These are phyloP conservation scores for Balamuthia mandrillaris DNA, from an alignment of 208 protist genomes.

Conservation along the genomic window DNA sequence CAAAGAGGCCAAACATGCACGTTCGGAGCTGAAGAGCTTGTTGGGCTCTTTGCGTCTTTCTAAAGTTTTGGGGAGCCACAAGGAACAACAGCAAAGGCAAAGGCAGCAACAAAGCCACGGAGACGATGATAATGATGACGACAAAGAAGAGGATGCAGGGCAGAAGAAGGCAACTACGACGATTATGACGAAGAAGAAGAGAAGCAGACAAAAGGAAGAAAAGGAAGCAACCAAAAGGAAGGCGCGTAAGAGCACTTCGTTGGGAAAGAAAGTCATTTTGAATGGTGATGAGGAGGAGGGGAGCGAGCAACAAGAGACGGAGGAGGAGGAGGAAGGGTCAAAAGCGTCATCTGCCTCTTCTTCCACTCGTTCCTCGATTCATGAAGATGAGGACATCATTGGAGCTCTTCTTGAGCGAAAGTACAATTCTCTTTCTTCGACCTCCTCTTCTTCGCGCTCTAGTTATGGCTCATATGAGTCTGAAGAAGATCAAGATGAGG, in stretches of 20 bases:
- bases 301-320: background rate
- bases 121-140: background rate
- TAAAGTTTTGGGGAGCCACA: background rate
- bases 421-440: background rate
- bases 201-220: background rate
- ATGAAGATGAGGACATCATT: too few species aligned
- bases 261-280: background rate
- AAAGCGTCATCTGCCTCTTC: too few species aligned
- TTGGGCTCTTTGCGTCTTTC: background rate
- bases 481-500: too few species aligned
- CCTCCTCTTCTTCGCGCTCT: background rate
- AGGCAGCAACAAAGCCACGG: too few species aligned
- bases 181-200: background rate
- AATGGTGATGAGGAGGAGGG: background rate
- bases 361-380: too few species aligned
- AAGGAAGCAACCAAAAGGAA: background rate
- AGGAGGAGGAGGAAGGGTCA: background rate
- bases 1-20: background rate
- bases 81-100: too few species aligned
- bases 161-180: background rate
- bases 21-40: background rate
- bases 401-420: background rate
- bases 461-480: too few species aligned
- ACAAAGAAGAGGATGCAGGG: background rate
- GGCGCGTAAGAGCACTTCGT: background rate